A percentile compares a stretch with the other conserved stretches of the same genome.
Conservation (phyloP, 768 basidiomycete species). For the Hortiboletus campestris region DNA sequence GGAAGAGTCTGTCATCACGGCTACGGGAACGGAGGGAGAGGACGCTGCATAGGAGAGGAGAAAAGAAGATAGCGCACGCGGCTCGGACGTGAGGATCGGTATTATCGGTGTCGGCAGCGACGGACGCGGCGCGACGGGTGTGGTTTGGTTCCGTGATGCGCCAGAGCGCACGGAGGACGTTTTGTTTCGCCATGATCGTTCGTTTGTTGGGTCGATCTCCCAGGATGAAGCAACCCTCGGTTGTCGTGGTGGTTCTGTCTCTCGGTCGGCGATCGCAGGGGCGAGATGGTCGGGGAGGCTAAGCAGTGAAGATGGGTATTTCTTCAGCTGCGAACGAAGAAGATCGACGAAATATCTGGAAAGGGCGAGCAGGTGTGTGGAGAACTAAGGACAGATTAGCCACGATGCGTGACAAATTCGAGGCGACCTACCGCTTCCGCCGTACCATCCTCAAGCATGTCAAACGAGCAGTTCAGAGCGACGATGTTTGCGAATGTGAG, state of each 20-base stretch:
- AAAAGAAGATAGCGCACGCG: constrained; percentile 72
- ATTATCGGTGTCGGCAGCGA: constrained; percentile 68
- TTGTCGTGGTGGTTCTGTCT: not conserved
- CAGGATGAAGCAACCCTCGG: not conserved
- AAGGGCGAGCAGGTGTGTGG: constrained; percentile 21
- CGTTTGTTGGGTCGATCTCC: constrained; percentile 2
- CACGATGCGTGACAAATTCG: not conserved
- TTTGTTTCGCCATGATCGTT: not conserved
- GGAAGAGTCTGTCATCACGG: not conserved
- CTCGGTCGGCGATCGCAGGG: not conserved
- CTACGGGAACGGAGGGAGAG: not conserved
- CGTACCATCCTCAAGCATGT: constrained; percentile 68
- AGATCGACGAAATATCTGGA: constrained; percentile 33
- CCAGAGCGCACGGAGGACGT: not conserved
- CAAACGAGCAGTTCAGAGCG: constrained; percentile 75
- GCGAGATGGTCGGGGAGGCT: constrained; percentile 25
- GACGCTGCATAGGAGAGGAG: constrained; percentile 36
- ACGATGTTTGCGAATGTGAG: constrained; percentile 74
- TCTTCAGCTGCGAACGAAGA: constrained; percentile 31
- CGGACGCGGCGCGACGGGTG: not conserved
- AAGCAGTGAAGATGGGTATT: constrained; percentile 26
- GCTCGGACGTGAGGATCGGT: constrained; percentile 74
- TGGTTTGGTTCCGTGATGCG: not conserved
- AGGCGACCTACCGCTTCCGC: constrained; percentile 45
- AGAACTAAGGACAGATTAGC: constrained; percentile 30